phyloP scores from a whole-genome alignment of 306 rosid species.

The Trifolium subterraneum region DNA sequence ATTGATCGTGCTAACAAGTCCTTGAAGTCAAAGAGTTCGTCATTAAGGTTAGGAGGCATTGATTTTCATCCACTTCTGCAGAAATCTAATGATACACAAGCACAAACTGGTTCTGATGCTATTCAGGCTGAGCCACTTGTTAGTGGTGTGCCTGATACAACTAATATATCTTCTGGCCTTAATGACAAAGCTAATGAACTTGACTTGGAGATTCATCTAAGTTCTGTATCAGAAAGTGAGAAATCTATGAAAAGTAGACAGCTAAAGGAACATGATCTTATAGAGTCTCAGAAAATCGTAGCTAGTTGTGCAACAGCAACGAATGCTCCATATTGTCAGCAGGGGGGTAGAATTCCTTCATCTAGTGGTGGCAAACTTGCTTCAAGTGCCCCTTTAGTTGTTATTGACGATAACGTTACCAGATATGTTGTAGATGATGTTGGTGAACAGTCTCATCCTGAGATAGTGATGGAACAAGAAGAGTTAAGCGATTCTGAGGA shows the following conservation, averaged over 20 bases:
- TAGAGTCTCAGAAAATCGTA: conserved; percentile 40
- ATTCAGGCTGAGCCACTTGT: conserved; percentile 47
- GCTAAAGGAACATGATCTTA: conserved; percentile 43
- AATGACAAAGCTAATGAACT: conserved; percentile 65
- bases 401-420: conserved; percentile 49
- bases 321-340: conserved; percentile 39
- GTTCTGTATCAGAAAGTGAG: conserved; percentile 64
- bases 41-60: conserved; percentile 61
- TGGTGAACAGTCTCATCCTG: conserved; percentile 81
- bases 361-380: conserved; percentile 46
- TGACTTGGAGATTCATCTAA: conserved; percentile 85
- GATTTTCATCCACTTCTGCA: conserved; percentile 96
- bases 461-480: conserved; percentile 93
- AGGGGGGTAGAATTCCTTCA: conserved; percentile 47
- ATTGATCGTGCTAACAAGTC: conserved; percentile 52
- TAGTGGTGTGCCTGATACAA: conserved; percentile 41
- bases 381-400: conserved; percentile 47
- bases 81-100: conserved; percentile 60
- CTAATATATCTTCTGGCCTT: conserved; percentile 42
- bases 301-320: conserved; percentile 43
- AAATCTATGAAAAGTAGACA: conserved; percentile 49
- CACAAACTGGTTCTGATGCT: conserved; percentile 48
- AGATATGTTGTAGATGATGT: conserved; percentile 56
- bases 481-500: conserved; percentile 93
- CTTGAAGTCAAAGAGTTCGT: conserved; percentile 58